Evolutionary conservation across 2,329 filamentous ascomycete genomes (phyloP).

Genomic region (Emmonsiellopsis sp.): DNA sequence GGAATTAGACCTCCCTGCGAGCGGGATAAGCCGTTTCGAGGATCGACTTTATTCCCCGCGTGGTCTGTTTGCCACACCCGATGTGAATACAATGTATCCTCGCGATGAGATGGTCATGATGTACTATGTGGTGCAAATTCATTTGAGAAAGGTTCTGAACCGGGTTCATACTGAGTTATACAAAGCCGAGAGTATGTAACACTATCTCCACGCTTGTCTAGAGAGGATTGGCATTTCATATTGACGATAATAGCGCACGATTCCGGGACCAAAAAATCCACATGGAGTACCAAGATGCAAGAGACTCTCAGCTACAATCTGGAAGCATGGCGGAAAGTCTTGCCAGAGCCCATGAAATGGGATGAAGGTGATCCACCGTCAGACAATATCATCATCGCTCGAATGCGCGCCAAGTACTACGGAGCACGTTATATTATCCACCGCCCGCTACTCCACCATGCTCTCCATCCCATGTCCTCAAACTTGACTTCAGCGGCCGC

Average conservation of each 20-base stretch:
- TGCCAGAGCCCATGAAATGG: constrained; percentile 50
- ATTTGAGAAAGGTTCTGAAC: constrained; percentile 49
- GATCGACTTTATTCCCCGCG: constrained; percentile 33
- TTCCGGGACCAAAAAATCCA: constrained; percentile 19
- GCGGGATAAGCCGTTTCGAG: constrained; percentile 51
- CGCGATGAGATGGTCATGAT: constrained; percentile 31
- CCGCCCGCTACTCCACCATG: constrained; percentile 62
- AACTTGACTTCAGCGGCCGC: constrained; percentile 18
- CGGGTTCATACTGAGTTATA: constrained; percentile 48
- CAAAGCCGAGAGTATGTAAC: constrained; percentile 27
- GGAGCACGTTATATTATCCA: constrained; percentile 85
- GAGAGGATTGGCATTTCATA: not conserved
- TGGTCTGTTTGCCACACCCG: constrained; percentile 21
- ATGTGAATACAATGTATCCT: constrained; percentile 24
- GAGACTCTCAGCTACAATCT: constrained; percentile 40
- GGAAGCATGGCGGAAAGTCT: constrained; percentile 44
- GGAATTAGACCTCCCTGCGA: constrained; percentile 61
- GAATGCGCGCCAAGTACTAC: constrained; percentile 89
- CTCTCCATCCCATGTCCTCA: constrained; percentile 41
- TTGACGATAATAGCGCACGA: not conserved
- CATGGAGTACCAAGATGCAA: constrained; percentile 31
- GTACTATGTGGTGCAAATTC: constrained; percentile 54
- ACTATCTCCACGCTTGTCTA: not conserved
- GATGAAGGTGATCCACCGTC: constrained; percentile 62
- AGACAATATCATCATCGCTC: constrained; percentile 66